Conservation (phyloP, 2,329 filamentous ascomycete species). For the Scytalidium lignicola region DNA sequence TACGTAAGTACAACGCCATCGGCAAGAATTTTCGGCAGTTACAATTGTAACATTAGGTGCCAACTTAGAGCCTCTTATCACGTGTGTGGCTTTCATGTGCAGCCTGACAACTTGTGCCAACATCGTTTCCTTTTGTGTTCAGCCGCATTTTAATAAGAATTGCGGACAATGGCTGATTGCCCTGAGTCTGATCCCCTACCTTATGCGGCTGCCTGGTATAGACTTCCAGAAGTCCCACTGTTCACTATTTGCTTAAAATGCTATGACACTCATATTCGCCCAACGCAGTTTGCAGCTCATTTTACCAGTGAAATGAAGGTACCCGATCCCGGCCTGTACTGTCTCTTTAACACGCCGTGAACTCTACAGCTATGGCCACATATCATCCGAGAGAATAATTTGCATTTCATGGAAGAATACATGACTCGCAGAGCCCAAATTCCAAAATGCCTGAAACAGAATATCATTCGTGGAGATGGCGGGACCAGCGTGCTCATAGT, state of each 20-base stretch:
- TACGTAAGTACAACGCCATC: too few species aligned
- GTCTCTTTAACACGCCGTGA: neutral
- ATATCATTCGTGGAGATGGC: neutral
- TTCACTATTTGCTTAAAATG: neutral
- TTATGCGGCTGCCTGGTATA: neutral
- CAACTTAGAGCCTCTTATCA: too few species aligned
- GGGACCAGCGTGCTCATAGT: neutral
- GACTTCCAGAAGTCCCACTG: neutral
- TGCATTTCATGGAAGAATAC: neutral
- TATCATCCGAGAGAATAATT: neutral
- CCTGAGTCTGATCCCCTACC: too few species aligned
- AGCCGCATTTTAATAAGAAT: too few species aligned
- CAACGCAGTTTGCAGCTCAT: neutral
- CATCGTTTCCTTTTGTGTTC: too few species aligned
- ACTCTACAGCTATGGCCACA: neutral
- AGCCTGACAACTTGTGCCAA: too few species aligned
- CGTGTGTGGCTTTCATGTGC: too few species aligned
- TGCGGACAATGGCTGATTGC: too few species aligned
- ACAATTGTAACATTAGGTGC: too few species aligned
- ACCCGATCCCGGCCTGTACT: neutral
- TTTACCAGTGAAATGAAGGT: neutral
- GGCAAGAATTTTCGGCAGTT: too few species aligned
- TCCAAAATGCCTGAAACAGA: neutral
- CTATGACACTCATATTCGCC: neutral
- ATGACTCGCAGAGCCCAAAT: neutral